phyloP scores from a whole-genome alignment of 768 basidiomycete species.

The Pleurotus eryngii region DNA sequence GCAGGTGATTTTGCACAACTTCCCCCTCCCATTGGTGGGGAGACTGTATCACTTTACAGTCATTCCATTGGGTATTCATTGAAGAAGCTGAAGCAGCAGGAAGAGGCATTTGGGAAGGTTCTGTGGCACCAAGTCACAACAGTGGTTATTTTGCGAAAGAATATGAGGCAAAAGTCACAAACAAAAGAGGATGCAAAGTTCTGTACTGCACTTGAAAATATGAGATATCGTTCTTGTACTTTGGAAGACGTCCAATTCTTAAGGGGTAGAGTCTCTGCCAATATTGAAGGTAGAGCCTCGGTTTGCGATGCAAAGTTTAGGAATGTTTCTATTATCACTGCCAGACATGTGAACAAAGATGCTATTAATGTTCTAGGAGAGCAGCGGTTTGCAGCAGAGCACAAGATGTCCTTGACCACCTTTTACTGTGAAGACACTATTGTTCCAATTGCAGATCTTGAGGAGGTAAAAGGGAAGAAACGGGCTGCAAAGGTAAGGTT shows the following conservation, averaged over 20 bases:
- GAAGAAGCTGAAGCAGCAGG: conserved; percentile 10
- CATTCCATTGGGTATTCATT: not conserved
- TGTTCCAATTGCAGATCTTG: not conserved
- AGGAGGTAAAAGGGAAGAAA: not conserved
- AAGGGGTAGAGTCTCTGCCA: conserved; percentile 6
- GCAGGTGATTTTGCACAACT: conserved; percentile 37
- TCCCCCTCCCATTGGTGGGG: conserved; percentile 17
- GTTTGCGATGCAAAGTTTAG: conserved; percentile 15
- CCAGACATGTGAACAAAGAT: conserved; percentile 26
- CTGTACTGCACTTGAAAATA: conserved; percentile 17
- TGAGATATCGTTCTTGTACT: conserved; percentile 22
- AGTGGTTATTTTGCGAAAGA: conserved; percentile 28
- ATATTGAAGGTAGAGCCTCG: not conserved
- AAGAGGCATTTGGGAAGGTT: conserved; percentile 22
- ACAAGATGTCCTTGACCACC: conserved; percentile 15
- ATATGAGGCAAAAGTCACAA: conserved; percentile 24
- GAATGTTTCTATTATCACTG: conserved; percentile 30
- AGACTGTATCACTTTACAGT: conserved; percentile 15
- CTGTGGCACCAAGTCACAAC: conserved; percentile 29
- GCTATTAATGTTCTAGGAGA: conserved; percentile 23
- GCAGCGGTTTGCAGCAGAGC: conserved; percentile 28
- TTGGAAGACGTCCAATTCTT: conserved; percentile 21
- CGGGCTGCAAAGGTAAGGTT: too few species aligned
- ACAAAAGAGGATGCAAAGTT: conserved; percentile 14
- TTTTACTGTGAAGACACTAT: conserved; percentile 27